phyloP scores from a whole-genome alignment of 768 basidiomycete species.

The Leccinum olivaceopallidum region DNA sequence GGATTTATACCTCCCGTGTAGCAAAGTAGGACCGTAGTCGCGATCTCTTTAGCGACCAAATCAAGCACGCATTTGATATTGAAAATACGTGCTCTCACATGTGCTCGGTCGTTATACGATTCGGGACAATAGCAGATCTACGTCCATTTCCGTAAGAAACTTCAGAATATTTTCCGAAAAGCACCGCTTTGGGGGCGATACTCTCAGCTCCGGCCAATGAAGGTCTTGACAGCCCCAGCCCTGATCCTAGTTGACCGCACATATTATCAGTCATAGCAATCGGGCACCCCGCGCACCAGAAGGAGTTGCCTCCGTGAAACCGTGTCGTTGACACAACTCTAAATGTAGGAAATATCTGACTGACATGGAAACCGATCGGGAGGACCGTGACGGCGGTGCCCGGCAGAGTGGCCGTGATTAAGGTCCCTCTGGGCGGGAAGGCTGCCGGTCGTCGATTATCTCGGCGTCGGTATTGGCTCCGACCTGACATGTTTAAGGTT shows the following conservation, averaged over 20 bases:
- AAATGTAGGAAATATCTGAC: slow-evolving; percentile 8
- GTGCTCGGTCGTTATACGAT: slow-evolving; percentile 31
- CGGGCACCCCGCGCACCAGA: slow-evolving; percentile 15
- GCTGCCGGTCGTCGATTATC: slow-evolving; percentile 22
- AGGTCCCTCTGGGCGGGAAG: slow-evolving; percentile 11
- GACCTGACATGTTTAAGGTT: slow-evolving; percentile 24
- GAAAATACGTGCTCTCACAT: slow-evolving; percentile 35
- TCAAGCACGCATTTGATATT: slow-evolving; percentile 35
- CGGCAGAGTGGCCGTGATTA: slow-evolving; percentile 22
- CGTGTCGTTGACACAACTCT: slow-evolving; percentile 5
- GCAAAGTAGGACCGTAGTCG: slow-evolving; percentile 27
- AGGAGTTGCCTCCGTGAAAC: slow-evolving; percentile 17
- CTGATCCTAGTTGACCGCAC: slow-evolving; percentile 17
- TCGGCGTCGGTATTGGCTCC: slow-evolving; percentile 26
- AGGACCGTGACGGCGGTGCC: slow-evolving; percentile 27
- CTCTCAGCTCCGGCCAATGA: slow-evolving; percentile 20
- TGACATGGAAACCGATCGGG: slow-evolving; percentile 23
- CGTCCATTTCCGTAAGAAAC: slow-evolving; percentile 25
- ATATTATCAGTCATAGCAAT: slow-evolving; percentile 11
- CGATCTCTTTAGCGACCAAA: slow-evolving; percentile 33
- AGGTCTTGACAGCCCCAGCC: slow-evolving; percentile 16
- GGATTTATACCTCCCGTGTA: slow-evolving; percentile 36
- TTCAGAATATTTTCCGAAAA: slow-evolving; percentile 18
- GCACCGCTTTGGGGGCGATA: slow-evolving; percentile 20
- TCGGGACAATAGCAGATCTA: slow-evolving; percentile 28